Base-by-base conservation (phyloP, 192 early-diverging fungal genomes). In the Backusella liffmaniae region DNA sequence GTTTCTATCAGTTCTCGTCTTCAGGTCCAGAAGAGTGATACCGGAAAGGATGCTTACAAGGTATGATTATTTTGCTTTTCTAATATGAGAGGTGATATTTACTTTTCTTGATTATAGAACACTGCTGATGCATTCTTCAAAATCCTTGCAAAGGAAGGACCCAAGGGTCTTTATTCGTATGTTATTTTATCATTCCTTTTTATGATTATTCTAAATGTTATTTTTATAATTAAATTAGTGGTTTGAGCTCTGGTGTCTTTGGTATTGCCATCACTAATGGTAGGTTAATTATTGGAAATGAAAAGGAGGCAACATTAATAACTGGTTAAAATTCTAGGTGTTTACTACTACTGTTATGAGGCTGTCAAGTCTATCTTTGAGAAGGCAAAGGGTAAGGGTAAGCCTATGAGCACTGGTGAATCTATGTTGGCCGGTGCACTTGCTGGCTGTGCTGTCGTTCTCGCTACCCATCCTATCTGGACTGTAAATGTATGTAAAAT, bases 381-480 rank as follows among this genome's bases (percentile, higher is more conserved):
- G 81, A 90, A 88, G 41, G 91, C 90, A 32, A 75, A 85, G 74
- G 79, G 78, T 3, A 83, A 71, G 32, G 80, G 76, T 7, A 86
- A 88, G 73, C 85, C 89, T 53, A 93, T 99, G 88, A 91, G 88
- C 73, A 94, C 96, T 12, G 72, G 86, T 66, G 93, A 98, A 85
- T 96, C 92, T 78, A 98, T 99, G 96, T 79, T 93, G 46, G 91
- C 97, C 6, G 95, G 97, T 62, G 95, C 97, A 44, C 83, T 98
- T 74, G 97, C 98, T 15, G 95, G 88, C 72, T 89, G 94, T 32
- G 92, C 92, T 76, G 94, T 92, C 4, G 94, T 94, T 29, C 79
- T 92, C 62, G 90, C 93, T 78, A 99, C 98, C 70, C 97, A 99
- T 86, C 98, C 98, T 34, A 97, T 99, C 77, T 99, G 98, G 98